Base-by-base conservation (phyloP, 1,284 basidiomycete species). In the Ustilago hordei region DNA sequence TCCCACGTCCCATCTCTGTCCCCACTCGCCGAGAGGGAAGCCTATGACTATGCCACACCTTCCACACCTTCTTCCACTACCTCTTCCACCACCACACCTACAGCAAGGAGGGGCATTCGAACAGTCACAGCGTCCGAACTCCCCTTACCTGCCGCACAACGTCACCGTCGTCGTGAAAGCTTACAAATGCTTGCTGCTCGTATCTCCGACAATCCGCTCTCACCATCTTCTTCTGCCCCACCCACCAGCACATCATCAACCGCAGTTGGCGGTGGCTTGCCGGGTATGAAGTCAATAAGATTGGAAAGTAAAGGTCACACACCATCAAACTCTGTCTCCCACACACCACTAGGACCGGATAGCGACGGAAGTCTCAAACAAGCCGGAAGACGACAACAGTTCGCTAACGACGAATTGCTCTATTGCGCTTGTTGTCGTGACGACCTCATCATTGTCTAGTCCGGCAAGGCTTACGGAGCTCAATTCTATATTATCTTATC, bases 381-480 rank as follows among this genome's bases (percentile, higher is more conserved):
- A 0, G 70, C 75, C 13, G 54, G 63, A 17, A 41, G 65, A 23
- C 59, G 67, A 39, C 54, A 59, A n/a, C 67, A 78, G 31, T 78
- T 78, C 23, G 76, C 72, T 15, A 75, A 75, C 72, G 76, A 75
- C 47, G 66, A 75, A 53, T 62, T 78, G 12, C 61, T 78, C 12
- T 78, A 72, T 47, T 78, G 76, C 66, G 60, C 76, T 9, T 78
- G 76, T 39, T 78, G 76, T 32, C 19, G 58, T 5, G 76, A 78
- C 34, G 72, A 78, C 34, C 61, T 78, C 13, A 75, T 78, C 65
- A 74, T 78, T 8, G 76, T 78, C n/a, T 78, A 67, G 17, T 38
- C 39, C 8, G 11, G 9, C 45, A 12, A 19, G 28, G 28, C 17
- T 28, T 45, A 28, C 23, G n/a, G 2, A 45, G 17, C 19, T 6